Conservation (phyloP, 2,329 filamentous ascomycete genomes). For the Dactylellina sp. region DNA sequence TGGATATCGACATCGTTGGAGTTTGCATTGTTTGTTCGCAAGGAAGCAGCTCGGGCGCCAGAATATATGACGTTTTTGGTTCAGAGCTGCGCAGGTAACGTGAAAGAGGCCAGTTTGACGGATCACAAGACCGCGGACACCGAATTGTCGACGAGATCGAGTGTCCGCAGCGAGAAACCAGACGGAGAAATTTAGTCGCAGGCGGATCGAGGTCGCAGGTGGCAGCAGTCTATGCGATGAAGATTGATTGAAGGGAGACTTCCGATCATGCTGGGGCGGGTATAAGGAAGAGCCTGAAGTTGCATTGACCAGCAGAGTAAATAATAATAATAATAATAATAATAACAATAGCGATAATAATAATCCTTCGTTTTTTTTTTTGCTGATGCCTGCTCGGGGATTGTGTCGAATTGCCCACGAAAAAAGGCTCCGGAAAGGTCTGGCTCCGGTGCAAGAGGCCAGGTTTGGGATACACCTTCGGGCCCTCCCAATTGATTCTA, state of each 20-base stretch:
- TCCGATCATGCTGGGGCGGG: conserved; percentile 36
- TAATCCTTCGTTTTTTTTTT: not conserved
- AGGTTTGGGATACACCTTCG: too few relatives aligned
- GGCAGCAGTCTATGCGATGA: conserved; percentile 20
- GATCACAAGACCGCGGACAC: conserved; percentile 22
- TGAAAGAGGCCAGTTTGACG: conserved; percentile 34
- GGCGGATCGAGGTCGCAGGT: conserved; percentile 28
- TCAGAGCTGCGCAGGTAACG: not conserved
- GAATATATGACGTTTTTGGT: conserved; percentile 15
- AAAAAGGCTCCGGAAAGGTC: not conserved
- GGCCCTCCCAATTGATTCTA: too few relatives aligned
- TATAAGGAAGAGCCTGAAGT: conserved; percentile 7
- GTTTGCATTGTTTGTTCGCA: conserved; percentile 16
- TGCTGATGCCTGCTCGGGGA: not conserved
- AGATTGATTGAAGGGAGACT: not conserved
- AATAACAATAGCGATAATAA: not conserved
- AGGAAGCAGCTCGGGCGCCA: not conserved
- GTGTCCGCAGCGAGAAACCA: not conserved
- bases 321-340: not conserved
- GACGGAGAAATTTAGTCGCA: conserved; percentile 37
- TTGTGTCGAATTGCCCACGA: not conserved
- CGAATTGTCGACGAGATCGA: not conserved
- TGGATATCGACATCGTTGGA: conserved; percentile 42
- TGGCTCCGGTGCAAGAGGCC: too few relatives aligned
- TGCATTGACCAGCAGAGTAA: not conserved